A percentile compares a stretch with the other conserved stretches of the same genome.
phyloP scores from a whole-genome alignment of 805 yeast genomes.

The Komagataella pastoris region DNA sequence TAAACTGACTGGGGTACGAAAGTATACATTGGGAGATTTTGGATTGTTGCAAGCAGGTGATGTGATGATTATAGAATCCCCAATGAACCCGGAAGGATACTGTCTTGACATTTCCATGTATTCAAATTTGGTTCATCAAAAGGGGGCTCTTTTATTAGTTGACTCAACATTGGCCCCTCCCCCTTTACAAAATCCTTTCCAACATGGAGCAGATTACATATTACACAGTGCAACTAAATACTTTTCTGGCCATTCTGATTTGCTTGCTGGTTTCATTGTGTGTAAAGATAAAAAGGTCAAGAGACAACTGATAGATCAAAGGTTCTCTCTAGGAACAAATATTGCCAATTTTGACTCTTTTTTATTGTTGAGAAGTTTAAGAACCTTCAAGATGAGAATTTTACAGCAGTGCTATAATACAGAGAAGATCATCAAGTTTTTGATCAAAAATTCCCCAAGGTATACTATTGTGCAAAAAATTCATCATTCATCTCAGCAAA shows the following conservation, averaged over 20 bases:
- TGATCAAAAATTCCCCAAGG: conserved; percentile 18
- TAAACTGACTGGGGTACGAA: conserved; percentile 25
- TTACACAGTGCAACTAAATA: conserved; percentile 45
- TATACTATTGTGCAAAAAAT: conserved; percentile 21
- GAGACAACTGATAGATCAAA: conserved; percentile 21
- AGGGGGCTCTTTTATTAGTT: conserved; percentile 29
- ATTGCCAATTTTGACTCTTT: conserved; percentile 38
- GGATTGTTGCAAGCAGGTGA: conserved; percentile 24
- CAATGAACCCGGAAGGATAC: conserved; percentile 39
- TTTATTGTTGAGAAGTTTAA: conserved; percentile 30
- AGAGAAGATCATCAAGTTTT: conserved; percentile 23
- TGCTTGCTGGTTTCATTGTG: conserved; percentile 38
- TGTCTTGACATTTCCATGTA: conserved; percentile 26
- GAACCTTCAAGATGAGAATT: conserved; percentile 38
- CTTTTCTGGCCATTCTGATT: conserved; percentile 42
- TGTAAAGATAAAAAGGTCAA: conserved; percentile 22
- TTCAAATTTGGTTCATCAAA: conserved; percentile 28
- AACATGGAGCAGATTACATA: conserved; percentile 36
- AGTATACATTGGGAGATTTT: conserved; percentile 20
- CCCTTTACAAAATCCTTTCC: conserved; percentile 38
- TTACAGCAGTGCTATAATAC: conserved; percentile 31
- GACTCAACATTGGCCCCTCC: conserved; percentile 48
- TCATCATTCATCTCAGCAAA: conserved; percentile 31
- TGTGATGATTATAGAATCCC: conserved; percentile 36
- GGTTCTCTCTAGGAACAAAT: conserved; percentile 34